Evolutionary conservation across 2,329 filamentous ascomycete species (phyloP).

Genomic region (Phyllosticta citrichinensis): DNA sequence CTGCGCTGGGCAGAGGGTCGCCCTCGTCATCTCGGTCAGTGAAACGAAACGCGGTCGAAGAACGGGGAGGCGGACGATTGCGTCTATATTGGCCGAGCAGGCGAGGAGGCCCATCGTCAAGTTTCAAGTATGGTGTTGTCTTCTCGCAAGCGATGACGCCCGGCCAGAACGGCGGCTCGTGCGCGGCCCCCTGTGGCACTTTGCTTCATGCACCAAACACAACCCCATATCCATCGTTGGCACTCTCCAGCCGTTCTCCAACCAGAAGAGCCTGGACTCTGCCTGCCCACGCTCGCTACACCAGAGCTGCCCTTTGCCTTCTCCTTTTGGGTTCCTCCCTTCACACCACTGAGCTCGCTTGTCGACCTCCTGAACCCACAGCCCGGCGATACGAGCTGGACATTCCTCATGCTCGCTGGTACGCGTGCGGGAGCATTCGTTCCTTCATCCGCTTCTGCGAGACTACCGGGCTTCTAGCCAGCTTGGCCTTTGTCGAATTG

Average conservation of each 20-base stretch:
- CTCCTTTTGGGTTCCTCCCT: neutral
- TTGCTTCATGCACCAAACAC: neutral
- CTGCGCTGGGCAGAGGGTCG: neutral
- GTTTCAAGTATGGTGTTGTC: neutral
- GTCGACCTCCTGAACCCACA: neutral
- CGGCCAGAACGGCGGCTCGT: neutral
- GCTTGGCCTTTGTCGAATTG: neutral
- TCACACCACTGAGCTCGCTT: neutral
- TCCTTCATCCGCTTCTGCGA: neutral
- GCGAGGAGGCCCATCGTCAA: neutral
- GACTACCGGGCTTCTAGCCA: neutral
- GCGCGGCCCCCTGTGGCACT: neutral
- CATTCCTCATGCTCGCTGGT: neutral
- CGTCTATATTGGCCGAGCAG: neutral
- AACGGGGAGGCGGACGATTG: neutral
- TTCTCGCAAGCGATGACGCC: neutral
- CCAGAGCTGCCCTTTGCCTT: neutral
- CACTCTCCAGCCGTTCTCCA: neutral
- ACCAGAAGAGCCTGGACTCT: neutral
- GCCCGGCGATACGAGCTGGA: neutral
- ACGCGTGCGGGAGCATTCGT: neutral
- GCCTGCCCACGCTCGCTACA: neutral
- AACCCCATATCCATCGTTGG: neutral
- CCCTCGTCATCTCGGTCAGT: slow-evolving; percentile 9
- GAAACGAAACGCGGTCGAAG: slow-evolving; percentile 8